Evolutionary conservation across 257 asterid genomes (phyloP), one percentile per base, ranked within the genome.

Genomic region (Nicotiana obtusifolia): DNA sequence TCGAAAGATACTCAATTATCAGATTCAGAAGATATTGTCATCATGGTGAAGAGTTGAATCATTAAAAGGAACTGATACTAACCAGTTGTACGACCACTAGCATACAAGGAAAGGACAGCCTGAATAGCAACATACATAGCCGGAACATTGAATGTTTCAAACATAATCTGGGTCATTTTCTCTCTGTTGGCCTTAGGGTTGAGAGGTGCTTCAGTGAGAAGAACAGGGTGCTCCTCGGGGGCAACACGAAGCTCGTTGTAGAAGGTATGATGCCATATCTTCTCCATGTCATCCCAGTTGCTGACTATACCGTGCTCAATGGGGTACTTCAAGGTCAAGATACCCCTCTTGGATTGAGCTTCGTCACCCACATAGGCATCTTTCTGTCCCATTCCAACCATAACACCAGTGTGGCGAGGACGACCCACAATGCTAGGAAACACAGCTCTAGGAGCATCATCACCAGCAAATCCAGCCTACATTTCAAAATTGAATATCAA

Each of bases 1-100:
- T 75, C 79, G 24, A 15, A 69, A 75, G 44, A 75, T 28, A 7
- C 41, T 73, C 79, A 47, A 24, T 24, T 75, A 37, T 75, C 79
- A 75, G 79, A 24, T 24, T n/a, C 28, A 73, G 7, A 75, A 75
- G 16, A 49, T 13, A 6, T 13, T 1, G 17, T 24, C 5, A 49
- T 41, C 78, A 44, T 20, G 7, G 78, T 9, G 78, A 71, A 41
- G 41, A 47, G 49, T 73, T 16, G 41, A 61, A 49, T 24, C 59
- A 24, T 4, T 35, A 61, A 24, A 44, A 59, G 16, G 10, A 30
- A 31, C 52, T 11, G 16, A 49, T 53, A 82, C 91, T 35, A 77
- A 88, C 91, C 91, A 33, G 91, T 88, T 68, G 91, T 88, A 75
- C 91, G 91, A 44, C 91, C 91, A 86, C 91, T 88, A 60, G 91